Conservation (phyloP, 1,284 basidiomycete species). For the Microstroma glucosiphilum region DNA sequence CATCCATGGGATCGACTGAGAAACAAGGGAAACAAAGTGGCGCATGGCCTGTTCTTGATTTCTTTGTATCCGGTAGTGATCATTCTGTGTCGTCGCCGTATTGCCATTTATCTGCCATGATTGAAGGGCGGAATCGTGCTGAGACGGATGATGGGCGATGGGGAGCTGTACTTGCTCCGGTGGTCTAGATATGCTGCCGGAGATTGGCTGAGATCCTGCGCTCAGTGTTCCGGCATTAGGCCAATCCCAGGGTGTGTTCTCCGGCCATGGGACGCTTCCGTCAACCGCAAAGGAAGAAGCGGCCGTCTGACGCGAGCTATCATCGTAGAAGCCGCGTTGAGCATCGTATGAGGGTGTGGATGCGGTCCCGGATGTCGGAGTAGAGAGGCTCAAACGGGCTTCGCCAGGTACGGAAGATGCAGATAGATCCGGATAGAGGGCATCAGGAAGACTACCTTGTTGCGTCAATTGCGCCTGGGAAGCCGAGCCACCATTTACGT, state of each 20-base stretch:
- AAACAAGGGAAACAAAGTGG: background rate
- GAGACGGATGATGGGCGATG: background rate
- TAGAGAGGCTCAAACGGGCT: too few species aligned
- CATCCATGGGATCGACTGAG: background rate
- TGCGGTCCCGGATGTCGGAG: too few species aligned
- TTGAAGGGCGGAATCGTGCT: background rate
- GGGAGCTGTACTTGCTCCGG: background rate
- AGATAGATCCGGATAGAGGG: too few species aligned
- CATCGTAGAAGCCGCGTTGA: background rate
- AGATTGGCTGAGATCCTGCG: background rate
- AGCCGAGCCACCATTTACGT: too few species aligned
- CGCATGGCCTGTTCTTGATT: constrained; percentile 1
- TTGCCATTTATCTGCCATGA: background rate
- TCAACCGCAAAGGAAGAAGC: background rate
- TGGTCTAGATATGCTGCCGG: background rate
- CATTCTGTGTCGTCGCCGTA: background rate
- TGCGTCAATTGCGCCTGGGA: too few species aligned
- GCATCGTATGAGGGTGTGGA: background rate
- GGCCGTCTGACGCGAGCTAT: background rate
- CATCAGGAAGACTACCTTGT: too few species aligned
- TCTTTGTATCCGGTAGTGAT: background rate
- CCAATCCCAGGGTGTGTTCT: background rate
- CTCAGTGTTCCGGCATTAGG: background rate
- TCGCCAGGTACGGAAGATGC: too few species aligned
- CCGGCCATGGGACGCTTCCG: background rate